Base-by-base conservation (phyloP, 768 basidiomycete genomes). In the Clitopilus hobsonii region DNA sequence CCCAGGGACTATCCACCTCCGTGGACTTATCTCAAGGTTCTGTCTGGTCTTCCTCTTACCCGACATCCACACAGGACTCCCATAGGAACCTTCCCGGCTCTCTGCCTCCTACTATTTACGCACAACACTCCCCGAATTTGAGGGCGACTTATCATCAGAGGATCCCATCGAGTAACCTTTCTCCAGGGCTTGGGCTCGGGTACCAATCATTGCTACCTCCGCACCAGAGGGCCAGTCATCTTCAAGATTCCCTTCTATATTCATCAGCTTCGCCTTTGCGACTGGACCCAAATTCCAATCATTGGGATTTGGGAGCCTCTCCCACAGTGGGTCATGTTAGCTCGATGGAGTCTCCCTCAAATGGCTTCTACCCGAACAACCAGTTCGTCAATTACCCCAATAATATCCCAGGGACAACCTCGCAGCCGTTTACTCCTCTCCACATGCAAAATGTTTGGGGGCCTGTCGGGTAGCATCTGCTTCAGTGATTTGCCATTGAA, bases 1-100 rank as follows among this genome's bases (percentile, higher is more conserved):
- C 54, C n/a, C n/a, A n/a, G n/a, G n/a, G n/a, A 22, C n/a, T 45
- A 20, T 52, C 61, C 18, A 56, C 61, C 7, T 62, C 65, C 18
- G 67, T 67, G 51, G 63, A 70, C 23, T 49, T 62, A 38, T 60
- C 70, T 3, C 74, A 74, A 48, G n/a, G n/a, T n/a, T 67, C 72
- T 18, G 70, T 69, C 8, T 75, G 75, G 75, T 63, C 69, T 30
- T 57, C 70, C 24, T 61, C 71, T 0, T 72, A 69, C 51, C 51
- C 63, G 5, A 65, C 54, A 24, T 58, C 62, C 32, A 61, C 64
- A n/a, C 68, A 68, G 56, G 63, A 61, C 50, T 70, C 69, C 1
- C 72, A 74, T 38, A 64, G 65, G 27, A 63, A 65, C 50, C 51
- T 66, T 14, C 54, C 57, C 38, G 67, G 65, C 7, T 36, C 54